Conservation (phyloP, 2,329 filamentous ascomycete species). For the Penicillium concentricum region DNA sequence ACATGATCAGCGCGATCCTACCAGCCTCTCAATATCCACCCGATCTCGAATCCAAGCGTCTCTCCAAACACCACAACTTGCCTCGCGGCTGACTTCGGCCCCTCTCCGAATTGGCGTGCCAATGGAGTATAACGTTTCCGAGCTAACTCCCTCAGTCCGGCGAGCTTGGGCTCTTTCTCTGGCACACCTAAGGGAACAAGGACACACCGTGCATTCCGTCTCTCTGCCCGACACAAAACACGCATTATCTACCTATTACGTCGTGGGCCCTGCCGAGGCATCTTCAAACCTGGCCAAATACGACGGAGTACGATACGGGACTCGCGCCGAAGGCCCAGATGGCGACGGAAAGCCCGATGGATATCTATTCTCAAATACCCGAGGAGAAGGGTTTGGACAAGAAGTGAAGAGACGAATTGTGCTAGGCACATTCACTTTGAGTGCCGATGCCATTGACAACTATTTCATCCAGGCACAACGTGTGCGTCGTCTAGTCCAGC, state of each 20-base stretch:
- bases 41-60: constrained; percentile 52
- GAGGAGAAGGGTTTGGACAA: constrained; percentile 72
- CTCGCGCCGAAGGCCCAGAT: constrained; percentile 51
- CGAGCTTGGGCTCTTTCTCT: constrained; percentile 67
- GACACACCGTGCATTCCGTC: constrained; percentile 71
- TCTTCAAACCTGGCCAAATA: constrained; percentile 96
- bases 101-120: constrained; percentile 58
- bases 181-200: constrained; percentile 58
- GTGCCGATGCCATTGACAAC: constrained; percentile 87
- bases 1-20: constrained; percentile 72
- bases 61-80: constrained; percentile 34
- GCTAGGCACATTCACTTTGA: constrained; percentile 85
- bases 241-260: constrained; percentile 90
- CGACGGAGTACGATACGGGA: constrained; percentile 91
- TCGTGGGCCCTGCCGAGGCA: constrained; percentile 91
- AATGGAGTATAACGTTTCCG: constrained; percentile 81
- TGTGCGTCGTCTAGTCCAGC: constrained; percentile 76
- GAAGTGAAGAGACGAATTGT: constrained; percentile 87
- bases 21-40: constrained; percentile 60
- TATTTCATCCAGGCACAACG: constrained; percentile 95
- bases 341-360: constrained; percentile 54
- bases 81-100: constrained; percentile 24
- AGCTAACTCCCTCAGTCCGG: constrained; percentile 69
- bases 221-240: constrained; percentile 80
- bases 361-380: constrained; percentile 69